Evolutionary conservation across 805 yeast genomes (phyloP).

Genomic region (Lipomyces sp.): DNA sequence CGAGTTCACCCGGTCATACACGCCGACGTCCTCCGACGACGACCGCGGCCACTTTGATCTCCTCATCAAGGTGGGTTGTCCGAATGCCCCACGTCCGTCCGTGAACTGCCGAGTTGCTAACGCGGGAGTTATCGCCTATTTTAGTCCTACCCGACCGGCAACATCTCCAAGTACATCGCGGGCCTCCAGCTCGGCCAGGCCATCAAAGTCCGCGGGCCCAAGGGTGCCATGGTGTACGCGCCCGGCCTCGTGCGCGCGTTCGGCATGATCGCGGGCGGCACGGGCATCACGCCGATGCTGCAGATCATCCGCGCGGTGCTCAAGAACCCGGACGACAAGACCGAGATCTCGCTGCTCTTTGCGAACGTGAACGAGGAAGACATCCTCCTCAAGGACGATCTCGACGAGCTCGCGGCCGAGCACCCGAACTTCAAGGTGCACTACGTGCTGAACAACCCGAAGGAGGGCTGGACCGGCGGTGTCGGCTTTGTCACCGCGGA

Average conservation of each 20-base stretch:
- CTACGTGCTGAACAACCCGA: conserved; percentile 72
- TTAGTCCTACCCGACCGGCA: conserved; percentile 66
- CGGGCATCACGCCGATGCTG: conserved; percentile 89
- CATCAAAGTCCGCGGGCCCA: conserved; percentile 77
- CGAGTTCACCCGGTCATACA: conserved; percentile 75
- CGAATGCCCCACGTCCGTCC: conserved; percentile 86
- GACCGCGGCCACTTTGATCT: conserved; percentile 73
- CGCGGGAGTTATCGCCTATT: neutral
- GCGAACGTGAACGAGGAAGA: conserved; percentile 76
- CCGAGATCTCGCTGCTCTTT: conserved; percentile 77
- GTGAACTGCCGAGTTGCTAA: conserved; percentile 74
- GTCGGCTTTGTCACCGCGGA: conserved; percentile 84
- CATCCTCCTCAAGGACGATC: conserved; percentile 71
- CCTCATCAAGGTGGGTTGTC: conserved; percentile 66
- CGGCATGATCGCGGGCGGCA: conserved; percentile 89
- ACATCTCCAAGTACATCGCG: conserved; percentile 72
- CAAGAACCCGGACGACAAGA: conserved; percentile 79
- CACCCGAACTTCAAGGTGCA: conserved; percentile 74
- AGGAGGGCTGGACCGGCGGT: conserved; percentile 67
- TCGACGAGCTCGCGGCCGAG: conserved; percentile 62
- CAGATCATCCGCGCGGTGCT: conserved; percentile 78
- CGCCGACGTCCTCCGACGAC: conserved; percentile 75
- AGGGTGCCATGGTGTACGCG: conserved; percentile 83
- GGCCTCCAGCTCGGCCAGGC: conserved; percentile 73
- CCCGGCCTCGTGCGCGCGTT: conserved; percentile 66